Conservation (phyloP, 2,329 filamentous ascomycete species). For the Penicillium janthinellum region DNA sequence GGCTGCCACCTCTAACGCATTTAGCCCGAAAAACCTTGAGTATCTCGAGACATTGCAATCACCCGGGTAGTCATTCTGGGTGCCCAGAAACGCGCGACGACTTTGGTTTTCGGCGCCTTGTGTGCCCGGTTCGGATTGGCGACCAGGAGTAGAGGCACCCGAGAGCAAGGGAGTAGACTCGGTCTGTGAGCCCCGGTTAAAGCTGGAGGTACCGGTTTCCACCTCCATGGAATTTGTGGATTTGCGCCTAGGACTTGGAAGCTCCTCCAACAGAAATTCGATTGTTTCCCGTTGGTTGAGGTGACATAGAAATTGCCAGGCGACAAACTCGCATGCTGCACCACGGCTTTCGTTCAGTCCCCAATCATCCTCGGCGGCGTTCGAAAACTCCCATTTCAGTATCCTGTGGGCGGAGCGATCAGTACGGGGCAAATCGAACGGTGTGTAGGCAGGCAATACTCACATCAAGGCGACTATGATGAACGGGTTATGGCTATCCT, state of each 20-base stretch:
- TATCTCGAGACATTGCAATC: conserved; percentile 63
- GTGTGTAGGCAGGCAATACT: conserved; percentile 19
- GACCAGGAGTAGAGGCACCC: conserved; percentile 26
- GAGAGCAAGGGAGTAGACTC: conserved; percentile 35
- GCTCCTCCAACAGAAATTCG: conserved; percentile 58
- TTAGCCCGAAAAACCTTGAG: conserved; percentile 73
- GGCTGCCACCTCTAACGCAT: conserved; percentile 83
- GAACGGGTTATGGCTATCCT: conserved; percentile 47
- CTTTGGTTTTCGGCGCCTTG: conserved; percentile 40
- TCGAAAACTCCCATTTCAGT: conserved; percentile 59
- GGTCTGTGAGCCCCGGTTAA: conserved; percentile 11
- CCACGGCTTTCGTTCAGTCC: conserved; percentile 59
- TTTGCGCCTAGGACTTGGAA: conserved; percentile 35
- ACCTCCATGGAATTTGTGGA: conserved; percentile 22
- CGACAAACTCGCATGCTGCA: conserved; percentile 62
- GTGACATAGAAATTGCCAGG: conserved; percentile 62
- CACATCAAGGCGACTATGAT: conserved; percentile 56
- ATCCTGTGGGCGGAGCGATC: conserved; percentile 44
- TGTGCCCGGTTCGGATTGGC: conserved; percentile 40
- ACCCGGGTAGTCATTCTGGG: conserved; percentile 41
- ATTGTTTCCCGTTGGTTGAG: conserved; percentile 60
- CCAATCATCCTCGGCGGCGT: conserved; percentile 54
- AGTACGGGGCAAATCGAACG: neutral
- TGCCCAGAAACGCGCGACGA: conserved; percentile 33
- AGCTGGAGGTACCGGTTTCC: conserved; percentile 25